Evolutionary conservation across 1,139 yeast genomes (phyloP), one percentile per base, ranked within the genome.

Genomic region (Blastobotrys persicus): DNA sequence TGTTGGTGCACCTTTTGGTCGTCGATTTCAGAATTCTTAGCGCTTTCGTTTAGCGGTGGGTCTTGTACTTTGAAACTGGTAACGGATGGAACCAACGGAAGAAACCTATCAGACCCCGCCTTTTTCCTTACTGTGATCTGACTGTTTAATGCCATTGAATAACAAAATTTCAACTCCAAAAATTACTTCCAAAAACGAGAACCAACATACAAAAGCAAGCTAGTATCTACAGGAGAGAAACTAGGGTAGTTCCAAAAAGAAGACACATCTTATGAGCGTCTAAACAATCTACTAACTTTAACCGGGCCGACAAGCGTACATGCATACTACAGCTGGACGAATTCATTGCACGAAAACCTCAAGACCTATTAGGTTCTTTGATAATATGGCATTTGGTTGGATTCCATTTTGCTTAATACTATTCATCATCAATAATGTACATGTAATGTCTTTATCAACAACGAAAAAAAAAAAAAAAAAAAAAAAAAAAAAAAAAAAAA

Each of bases 1-100:
- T 59, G 63, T 45, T 67, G 64, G 45, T 71, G 73, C 5, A 35
- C 46, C n/a, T 49, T 37, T 14, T 28, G 35, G 31, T 42, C 44
- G 3, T 42, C 44, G 32, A 23, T 18, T 5, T 12, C 13, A 12
- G 31, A 20, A 6, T 31, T 14, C 2, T 19, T 19, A 11, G 23
- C 38, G 5, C 13, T 13, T 23, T 9, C 28, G 5, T 23, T 23
- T 23, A 6, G 28, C 28, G 28, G 5, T 23, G 28, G 9, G 9
- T 5, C 5, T 5, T 23, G 28, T 3, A 46, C 20, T 11, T 49
- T 23, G 40, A 46, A 47, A 20, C 44, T 44, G 13, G 49, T 31
- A 13, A 43, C 23, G 14, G 46, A 42, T 6, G 42, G 35, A 20
- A 20, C 38, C 13, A 23, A 38, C 4, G 52, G 50, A 31, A 51